These are phyloP conservation scores for Mucor racemosus DNA, from an alignment of 371 early-diverging fungal genomes.

Conservation along the genomic window DNA sequence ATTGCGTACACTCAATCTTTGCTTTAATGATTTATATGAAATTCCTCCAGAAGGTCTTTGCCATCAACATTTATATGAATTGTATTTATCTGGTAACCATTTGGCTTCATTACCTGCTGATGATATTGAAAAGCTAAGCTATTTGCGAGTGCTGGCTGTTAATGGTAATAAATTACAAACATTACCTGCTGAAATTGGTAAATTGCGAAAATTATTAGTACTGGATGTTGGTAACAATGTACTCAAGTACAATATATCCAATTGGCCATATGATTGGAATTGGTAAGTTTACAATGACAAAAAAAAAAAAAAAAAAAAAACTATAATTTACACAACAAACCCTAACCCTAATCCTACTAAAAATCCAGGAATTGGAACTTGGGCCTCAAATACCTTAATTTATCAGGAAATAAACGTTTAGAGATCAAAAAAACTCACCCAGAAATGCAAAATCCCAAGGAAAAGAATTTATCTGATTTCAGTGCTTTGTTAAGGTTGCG, in stretches of 20 bases:
- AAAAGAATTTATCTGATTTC: constrained; percentile 78
- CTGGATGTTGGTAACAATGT: constrained; percentile 89
- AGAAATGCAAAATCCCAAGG: constrained; percentile 45
- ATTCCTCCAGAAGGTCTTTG: constrained; percentile 65
- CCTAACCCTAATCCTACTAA: not conserved
- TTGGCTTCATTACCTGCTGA: constrained; percentile 85
- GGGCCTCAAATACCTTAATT: constrained; percentile 85
- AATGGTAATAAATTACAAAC: constrained; percentile 92
- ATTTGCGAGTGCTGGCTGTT: constrained; percentile 75
- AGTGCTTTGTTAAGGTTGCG: constrained; percentile 74
- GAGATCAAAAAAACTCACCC: constrained; percentile 79
- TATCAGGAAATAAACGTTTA: constrained; percentile 89
- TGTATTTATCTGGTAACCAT: constrained; percentile 88
- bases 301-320: too few relatives aligned
- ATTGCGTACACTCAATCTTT: constrained; percentile 78
- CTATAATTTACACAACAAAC: not conserved
- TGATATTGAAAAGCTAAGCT: constrained; percentile 78
- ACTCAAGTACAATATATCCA: constrained; percentile 91
- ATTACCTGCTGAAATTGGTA: constrained; percentile 91
- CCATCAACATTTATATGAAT: constrained; percentile 65
- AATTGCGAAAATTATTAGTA: constrained; percentile 72
- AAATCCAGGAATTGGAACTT: constrained; percentile 83
- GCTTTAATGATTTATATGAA: constrained; percentile 86
- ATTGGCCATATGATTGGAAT: constrained; percentile 97
- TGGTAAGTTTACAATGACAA: constrained; percentile 58